Conservation (phyloP, 331 rosid species). For the Acacia concinna region DNA sequence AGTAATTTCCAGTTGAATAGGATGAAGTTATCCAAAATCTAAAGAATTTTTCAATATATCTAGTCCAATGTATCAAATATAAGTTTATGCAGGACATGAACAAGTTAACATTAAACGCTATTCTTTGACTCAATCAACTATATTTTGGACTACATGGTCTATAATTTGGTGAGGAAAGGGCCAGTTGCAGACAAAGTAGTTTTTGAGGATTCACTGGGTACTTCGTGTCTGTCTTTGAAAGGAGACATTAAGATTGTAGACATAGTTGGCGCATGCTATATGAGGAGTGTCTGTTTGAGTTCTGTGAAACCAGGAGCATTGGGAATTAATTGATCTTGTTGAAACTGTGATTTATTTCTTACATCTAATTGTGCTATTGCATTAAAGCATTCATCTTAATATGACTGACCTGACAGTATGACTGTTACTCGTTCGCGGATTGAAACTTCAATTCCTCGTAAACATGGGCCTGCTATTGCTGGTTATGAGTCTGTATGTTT, state of each 20-base stretch:
- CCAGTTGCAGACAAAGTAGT: neutral
- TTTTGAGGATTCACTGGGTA: neutral
- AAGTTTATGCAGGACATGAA: neutral
- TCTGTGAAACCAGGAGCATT: constrained; percentile 1
- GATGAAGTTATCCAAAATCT: constrained; percentile 7
- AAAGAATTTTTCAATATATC: neutral
- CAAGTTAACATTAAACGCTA: neutral
- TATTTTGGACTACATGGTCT: neutral
- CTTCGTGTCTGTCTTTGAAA: neutral
- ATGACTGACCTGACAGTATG: constrained; percentile 57
- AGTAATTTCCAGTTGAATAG: constrained; percentile 3
- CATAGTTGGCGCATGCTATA: neutral
- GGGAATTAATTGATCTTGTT: constrained; percentile 19
- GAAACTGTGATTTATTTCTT: constrained; percentile 22
- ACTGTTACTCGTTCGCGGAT: constrained; percentile 87
- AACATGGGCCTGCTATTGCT: constrained; percentile 93
- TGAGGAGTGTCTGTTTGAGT: constrained; percentile 24
- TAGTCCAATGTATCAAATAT: neutral
- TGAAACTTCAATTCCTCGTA: constrained; percentile 96
- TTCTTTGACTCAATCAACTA: neutral
- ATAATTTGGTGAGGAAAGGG: neutral
- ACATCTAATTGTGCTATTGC: constrained; percentile 10
- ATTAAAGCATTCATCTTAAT: constrained; percentile 29
- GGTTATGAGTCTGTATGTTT: constrained; percentile 83
- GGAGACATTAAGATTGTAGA: constrained; percentile 10